Evolutionary conservation across 2,329 filamentous ascomycete species (phyloP), one percentile per base, ranked within the genome.

Genomic region (Ophiosphaerella herpotricha): DNA sequence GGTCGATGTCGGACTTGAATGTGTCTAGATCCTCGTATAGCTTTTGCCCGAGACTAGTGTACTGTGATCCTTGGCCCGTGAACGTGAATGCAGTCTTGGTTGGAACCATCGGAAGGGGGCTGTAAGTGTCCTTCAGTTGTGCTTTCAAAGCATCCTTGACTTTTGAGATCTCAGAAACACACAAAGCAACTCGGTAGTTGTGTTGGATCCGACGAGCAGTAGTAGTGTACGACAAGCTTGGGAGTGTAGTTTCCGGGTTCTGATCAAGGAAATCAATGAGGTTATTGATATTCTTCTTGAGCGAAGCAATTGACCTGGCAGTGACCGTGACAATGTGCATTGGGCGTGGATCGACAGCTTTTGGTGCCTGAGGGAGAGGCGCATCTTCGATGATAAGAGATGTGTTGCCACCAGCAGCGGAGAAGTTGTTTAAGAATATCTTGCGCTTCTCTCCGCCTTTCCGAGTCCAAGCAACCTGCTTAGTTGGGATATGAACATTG

Each of bases 381-480:
- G 73, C 79, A 57, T 82, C 80, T 56, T 81, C 79, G 5, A 82
- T 58, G n/a, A 82, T 65, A 29, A 81, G 66, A 9, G 78, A 77
- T 39, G 80, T 81, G 67, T 82, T 82, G 39, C 80, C 80, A 64
- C 79, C 79, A 50, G 78, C 78, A 43, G 78, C 78, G 37, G 77
- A 79, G 71, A 81, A 81, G 67, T 80, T 81, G 74, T 81, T 81
- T 54, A 81, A 60, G 68, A 80, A 80, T 35, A 80, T 66, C 64
- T 72, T 78, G 48, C 79, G 75, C 61, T 77, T 78, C 54, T 75
- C 74, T 9, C 72, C 76, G 38, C 77, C 77, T 39, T 79, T 76
- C 23, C 79, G 75, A 24, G 76, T 75, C 59, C 73, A 79, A 33
- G 73, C 66, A 4, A 79, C 74, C 51, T 78, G 71, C 46, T 73